Percentiles rank a stretch among this genome's conserved stretches.
phyloP scores from a whole-genome alignment of 805 yeast species.

The Ogataea pini region DNA sequence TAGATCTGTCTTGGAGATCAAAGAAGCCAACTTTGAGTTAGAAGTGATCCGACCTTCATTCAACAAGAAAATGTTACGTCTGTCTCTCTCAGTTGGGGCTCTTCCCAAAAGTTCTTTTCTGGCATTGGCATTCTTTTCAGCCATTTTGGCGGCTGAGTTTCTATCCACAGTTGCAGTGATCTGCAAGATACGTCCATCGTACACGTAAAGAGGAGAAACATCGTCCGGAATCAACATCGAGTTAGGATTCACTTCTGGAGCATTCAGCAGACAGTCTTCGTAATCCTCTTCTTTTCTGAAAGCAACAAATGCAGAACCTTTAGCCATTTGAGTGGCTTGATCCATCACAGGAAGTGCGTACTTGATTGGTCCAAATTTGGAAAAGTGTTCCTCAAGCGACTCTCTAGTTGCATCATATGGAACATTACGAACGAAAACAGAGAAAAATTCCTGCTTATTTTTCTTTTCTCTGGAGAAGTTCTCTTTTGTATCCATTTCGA shows the following conservation, averaged over 20 bases:
- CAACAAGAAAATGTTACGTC: conserved; percentile 77
- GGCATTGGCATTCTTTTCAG: conserved; percentile 70
- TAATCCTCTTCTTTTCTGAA: conserved; percentile 64
- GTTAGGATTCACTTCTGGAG: conserved; percentile 66
- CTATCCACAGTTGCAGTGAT: conserved; percentile 85
- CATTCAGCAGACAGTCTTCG: conserved; percentile 67
- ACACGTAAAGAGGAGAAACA: conserved; percentile 84
- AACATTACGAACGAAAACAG: conserved; percentile 86
- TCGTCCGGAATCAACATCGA: conserved; percentile 87
- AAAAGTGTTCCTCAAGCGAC: conserved; percentile 72
- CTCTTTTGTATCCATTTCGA: conserved; percentile 11
- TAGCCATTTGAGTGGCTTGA: conserved; percentile 79
- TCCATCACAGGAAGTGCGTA: conserved; percentile 95
- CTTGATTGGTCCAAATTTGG: conserved; percentile 80
- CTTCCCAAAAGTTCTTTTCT: conserved; percentile 80
- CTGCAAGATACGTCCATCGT: conserved; percentile 87
- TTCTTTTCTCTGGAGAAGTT: conserved; percentile 4
- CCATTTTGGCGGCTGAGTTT: conserved; percentile 71
- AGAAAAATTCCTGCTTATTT: conserved; percentile 68
- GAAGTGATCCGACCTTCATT: conserved; percentile 92
- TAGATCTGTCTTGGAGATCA: conserved; percentile 69
- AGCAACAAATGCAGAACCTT: conserved; percentile 94
- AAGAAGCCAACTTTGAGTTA: conserved; percentile 73
- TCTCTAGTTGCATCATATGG: conserved; percentile 94
- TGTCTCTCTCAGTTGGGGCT: conserved; percentile 76